Evolutionary conservation across 805 yeast species (phyloP), one percentile per base, ranked within the genome.

Genomic region (Candida insectalens): DNA sequence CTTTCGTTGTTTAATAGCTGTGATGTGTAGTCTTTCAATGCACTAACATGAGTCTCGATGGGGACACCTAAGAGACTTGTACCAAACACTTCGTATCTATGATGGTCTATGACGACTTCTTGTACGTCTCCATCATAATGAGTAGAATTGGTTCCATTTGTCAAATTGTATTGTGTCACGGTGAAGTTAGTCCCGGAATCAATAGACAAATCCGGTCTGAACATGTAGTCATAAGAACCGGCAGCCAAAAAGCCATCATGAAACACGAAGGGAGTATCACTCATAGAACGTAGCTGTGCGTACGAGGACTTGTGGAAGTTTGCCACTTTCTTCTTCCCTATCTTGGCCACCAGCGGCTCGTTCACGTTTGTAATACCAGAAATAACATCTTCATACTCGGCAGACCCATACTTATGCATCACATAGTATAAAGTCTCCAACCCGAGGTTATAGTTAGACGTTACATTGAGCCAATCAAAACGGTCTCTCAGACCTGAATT

Each of bases 81-180:
- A 29, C 74, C 64, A 57, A 88, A 88, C n/a, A 83, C 92, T 62
- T 84, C 94, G 63, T 88, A 88, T 53, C 81, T 80, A 59, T 88
- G 96, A 60, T 84, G 95, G 55, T 88, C 96, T 22, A 87, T 57
- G 14, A 83, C 74, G 34, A 83, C 79, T 47, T 78, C 75, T 73
- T 77, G 75, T 52, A 61, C 67, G 35, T 59, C 53, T 7, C 42
- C 46, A 36, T 33, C 33, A 29, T 39, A 40, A 21, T 28, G 25
- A 12, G 37, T 30, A 4, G 39, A 16, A 35, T 31, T 31, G 30
- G 29, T 30, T 16, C 32, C 35, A 29, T 29, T 38, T 14, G 33
- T 31, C 36, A 42, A 12, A 16, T 25, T 15, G 10, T 25, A 13
- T 17, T 35, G 29, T 33, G 37, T 35, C 25, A 25, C 26, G 19